Conservation (phyloP, 1,284 basidiomycete genomes). For the Apiotrichum brassicae region DNA sequence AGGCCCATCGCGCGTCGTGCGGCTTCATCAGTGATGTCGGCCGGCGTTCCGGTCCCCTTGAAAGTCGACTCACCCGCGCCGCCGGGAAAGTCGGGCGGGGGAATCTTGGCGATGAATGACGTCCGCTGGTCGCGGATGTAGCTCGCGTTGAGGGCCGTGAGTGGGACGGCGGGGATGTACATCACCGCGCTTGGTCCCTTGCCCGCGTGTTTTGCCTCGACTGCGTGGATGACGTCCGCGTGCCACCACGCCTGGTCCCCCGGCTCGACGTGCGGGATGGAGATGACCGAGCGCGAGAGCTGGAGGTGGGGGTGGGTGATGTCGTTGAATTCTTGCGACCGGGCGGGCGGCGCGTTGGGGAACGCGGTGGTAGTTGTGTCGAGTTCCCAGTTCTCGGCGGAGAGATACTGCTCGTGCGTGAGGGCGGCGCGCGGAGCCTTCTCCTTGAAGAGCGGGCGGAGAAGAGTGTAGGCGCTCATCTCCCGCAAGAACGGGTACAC, state of each 20-base stretch:
- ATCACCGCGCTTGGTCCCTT: slow-evolving; percentile 62
- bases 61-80: slow-evolving; percentile 63
- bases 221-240: slow-evolving; percentile 67
- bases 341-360: slow-evolving; percentile 58
- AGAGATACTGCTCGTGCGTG: slow-evolving; percentile 42
- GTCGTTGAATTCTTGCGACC: slow-evolving; percentile 60
- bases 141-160: slow-evolving; percentile 58
- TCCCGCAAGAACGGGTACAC: slow-evolving; percentile 70
- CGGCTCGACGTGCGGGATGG: slow-evolving; percentile 63
- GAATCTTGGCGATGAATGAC: slow-evolving; percentile 55
- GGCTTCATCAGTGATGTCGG: slow-evolving; percentile 50
- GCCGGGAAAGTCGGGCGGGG: slow-evolving; percentile 68
- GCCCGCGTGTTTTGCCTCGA: slow-evolving; percentile 60
- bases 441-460: slow-evolving; percentile 66
- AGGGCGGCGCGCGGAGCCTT: slow-evolving; percentile 14
- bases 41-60: slow-evolving; percentile 49
- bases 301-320: slow-evolving; percentile 64
- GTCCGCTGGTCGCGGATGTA: slow-evolving; percentile 60
- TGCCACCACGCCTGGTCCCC: slow-evolving; percentile 81
- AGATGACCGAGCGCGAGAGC: slow-evolving; percentile 63
- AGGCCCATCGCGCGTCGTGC: slow-evolving; percentile 48
- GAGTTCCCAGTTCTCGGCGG: slow-evolving; percentile 58
- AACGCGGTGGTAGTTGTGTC: slow-evolving; percentile 58
- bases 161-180: slow-evolving; percentile 70
- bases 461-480: slow-evolving; percentile 66